Evolutionary conservation across 2,329 filamentous ascomycete species (phyloP), one percentile per base, ranked within the genome.

Genomic region (Aspergillus pseudoterreus): DNA sequence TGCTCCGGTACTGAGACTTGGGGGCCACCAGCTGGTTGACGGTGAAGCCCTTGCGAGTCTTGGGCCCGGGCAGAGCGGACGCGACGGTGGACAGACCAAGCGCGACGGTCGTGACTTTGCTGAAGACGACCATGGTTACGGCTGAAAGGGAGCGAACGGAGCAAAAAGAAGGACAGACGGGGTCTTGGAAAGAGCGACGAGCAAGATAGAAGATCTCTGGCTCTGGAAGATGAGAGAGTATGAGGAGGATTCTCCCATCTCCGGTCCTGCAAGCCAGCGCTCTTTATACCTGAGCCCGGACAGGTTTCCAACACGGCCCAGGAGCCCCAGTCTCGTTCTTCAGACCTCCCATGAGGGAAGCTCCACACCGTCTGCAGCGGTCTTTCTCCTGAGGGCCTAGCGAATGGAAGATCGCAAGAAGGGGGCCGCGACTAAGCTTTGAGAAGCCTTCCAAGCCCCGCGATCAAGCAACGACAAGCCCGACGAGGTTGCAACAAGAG

Each of bases 51-150:
- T 63, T 62, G 50, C 57, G 61, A 43, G 60, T 45, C 39, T 53
- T 54, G 36, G 56, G 54, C 32, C 55, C 57, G 14, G 68, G 67
- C 41, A 63, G 57, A 45, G 68, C 68, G 15, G 61, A 66, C 6
- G 56, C 58, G 35, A 63, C 50, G 46, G 62, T 57, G 19, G 66
- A 57, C 15, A 71, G 57, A 52, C 64, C 60, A 43, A 64, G 53
- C 33, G 63, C 46, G 33, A 58, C 54, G 36, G 57, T 54, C 11
- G 65, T 61, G 36, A 67, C 47, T 50, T 65, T 67, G 58, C 58
- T 66, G 59, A 70, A 61, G 60, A 67, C 61, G 54, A 70, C 67
- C 67, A 70, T 70, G 19, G 19, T 17, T 66, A 30, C 22, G 33
- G 30, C 17, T 35, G n/a, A 50, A 24, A 45, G 19, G 43, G 38